Evolutionary conservation across 495 filamentous ascomycete genomes (phyloP).

Genomic region (Xylaria bambusicola): DNA sequence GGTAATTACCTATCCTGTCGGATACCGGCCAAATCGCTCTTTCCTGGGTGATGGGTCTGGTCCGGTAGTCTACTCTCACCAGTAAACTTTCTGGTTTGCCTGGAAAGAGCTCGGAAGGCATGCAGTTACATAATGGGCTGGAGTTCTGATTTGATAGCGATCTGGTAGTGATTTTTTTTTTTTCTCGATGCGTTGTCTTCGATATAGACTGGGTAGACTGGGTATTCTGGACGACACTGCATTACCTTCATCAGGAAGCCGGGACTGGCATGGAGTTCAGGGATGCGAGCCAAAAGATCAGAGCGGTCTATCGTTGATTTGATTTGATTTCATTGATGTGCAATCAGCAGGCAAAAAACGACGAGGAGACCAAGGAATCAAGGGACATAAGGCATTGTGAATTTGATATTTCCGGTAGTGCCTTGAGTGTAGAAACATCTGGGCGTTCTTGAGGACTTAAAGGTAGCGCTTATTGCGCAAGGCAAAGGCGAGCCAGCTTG

Average conservation of each 20-base stretch:
- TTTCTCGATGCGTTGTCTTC: conserved; percentile 15
- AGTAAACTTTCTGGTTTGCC: neutral
- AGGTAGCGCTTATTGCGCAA: conserved; percentile 1
- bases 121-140: neutral
- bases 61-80: neutral
- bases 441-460: conserved; percentile 14
- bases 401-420: neutral
- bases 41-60: neutral
- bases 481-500: neutral
- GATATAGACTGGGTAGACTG: conserved; percentile 27
- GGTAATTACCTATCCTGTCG: neutral
- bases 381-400: conserved; percentile 3
- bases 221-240: conserved; percentile 23
- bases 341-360: conserved; percentile 7
- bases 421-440: conserved; percentile 11
- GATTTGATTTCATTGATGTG: conserved; percentile 1
- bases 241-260: conserved; percentile 22
- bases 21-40: neutral
- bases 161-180: neutral
- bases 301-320: conserved; percentile 14
- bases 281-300: conserved; percentile 15
- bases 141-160: neutral
- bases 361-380: conserved; percentile 7
- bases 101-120: neutral
- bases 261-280: conserved; percentile 21